Evolutionary conservation across 1,139 yeast species (phyloP).

Genomic region (Saccharomyces hybrid): DNA sequence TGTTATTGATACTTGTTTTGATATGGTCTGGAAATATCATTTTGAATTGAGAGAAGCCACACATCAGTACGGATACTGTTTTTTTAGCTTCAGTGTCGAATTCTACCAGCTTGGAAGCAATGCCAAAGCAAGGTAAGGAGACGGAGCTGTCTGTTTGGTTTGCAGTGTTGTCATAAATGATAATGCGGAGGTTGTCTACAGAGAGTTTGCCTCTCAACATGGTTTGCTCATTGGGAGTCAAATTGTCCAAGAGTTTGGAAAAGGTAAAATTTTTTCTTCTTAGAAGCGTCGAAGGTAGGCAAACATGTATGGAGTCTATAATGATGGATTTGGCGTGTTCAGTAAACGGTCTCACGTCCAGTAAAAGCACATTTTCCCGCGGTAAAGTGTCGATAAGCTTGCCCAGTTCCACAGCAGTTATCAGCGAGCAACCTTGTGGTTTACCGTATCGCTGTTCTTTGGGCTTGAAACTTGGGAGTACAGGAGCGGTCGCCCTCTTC

Average conservation of each 20-base stretch:
- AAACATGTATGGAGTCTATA: slow-evolving; percentile 53
- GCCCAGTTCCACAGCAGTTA: slow-evolving; percentile 20
- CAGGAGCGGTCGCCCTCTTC: not conserved
- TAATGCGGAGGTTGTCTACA: slow-evolving; percentile 17
- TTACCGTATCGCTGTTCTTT: slow-evolving; percentile 20
- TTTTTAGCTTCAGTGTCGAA: slow-evolving; percentile 19
- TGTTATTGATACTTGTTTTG: slow-evolving; percentile 4
- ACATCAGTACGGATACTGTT: slow-evolving; percentile 32
- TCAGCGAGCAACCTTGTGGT: slow-evolving; percentile 17
- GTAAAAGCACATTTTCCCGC: slow-evolving; percentile 31
- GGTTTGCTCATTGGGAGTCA: slow-evolving; percentile 34
- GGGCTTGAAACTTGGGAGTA: slow-evolving; percentile 17
- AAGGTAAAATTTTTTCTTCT: slow-evolving; percentile 60
- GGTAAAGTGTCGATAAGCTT: slow-evolving; percentile 7
- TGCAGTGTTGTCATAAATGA: slow-evolving; percentile 34
- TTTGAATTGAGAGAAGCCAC: slow-evolving; percentile 33
- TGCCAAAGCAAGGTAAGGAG: slow-evolving; percentile 39
- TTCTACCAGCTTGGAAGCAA: slow-evolving; percentile 42
- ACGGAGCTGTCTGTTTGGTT: slow-evolving; percentile 25
- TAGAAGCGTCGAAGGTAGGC: slow-evolving; percentile 70
- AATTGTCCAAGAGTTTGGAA: slow-evolving; percentile 36
- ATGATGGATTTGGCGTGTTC: slow-evolving; percentile 50
- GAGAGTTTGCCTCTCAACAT: slow-evolving; percentile 18
- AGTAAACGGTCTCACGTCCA: slow-evolving; percentile 68
- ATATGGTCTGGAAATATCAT: slow-evolving; percentile 12